phyloP scores from a whole-genome alignment of 495 filamentous ascomycete genomes.

The Lophiostoma macrostomum region DNA sequence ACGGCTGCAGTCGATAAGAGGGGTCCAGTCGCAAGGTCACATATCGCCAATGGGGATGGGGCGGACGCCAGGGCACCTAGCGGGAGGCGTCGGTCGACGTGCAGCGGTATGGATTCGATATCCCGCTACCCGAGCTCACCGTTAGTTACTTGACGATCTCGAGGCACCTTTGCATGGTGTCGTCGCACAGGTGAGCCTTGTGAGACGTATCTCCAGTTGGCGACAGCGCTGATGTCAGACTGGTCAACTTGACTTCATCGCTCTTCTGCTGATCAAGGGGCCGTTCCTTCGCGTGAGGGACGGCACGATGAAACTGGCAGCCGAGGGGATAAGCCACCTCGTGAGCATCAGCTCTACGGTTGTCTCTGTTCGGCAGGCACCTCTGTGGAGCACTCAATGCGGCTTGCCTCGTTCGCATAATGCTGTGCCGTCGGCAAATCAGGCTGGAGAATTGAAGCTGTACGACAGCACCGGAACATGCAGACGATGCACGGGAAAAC shows the following conservation, averaged over 20 bases:
- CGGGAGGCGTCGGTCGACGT: conserved; percentile 28
- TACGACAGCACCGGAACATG: conserved; percentile 11
- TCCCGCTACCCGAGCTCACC: conserved; percentile 15
- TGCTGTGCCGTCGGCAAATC: conserved; percentile 13
- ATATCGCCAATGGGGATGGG: conserved; percentile 16
- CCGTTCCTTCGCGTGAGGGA: too few relatives aligned
- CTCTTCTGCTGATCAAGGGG: too few relatives aligned
- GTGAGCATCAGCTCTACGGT: conserved; percentile 7
- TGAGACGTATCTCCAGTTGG: not conserved
- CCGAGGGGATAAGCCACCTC: conserved; percentile 13
- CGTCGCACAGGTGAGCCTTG: not conserved
- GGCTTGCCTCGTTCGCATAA: conserved; percentile 20
- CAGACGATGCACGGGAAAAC: conserved; percentile 24
- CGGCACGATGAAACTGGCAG: not conserved
- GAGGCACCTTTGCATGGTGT: not conserved
- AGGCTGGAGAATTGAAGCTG: not conserved
- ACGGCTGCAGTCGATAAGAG: too few relatives aligned
- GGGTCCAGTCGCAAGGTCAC: conserved; percentile 1
- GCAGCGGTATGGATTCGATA: conserved; percentile 25
- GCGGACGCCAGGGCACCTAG: conserved; percentile 20
- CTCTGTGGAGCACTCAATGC: not conserved
- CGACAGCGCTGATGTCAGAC: conserved; percentile 6
- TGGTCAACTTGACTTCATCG: too few relatives aligned
- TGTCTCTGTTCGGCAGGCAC: not conserved
- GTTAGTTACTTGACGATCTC: conserved; percentile 7